These are phyloP conservation scores for Persicaria tinctoria DNA, from an alignment of 148 eudicot species.

Conservation along the genomic window DNA sequence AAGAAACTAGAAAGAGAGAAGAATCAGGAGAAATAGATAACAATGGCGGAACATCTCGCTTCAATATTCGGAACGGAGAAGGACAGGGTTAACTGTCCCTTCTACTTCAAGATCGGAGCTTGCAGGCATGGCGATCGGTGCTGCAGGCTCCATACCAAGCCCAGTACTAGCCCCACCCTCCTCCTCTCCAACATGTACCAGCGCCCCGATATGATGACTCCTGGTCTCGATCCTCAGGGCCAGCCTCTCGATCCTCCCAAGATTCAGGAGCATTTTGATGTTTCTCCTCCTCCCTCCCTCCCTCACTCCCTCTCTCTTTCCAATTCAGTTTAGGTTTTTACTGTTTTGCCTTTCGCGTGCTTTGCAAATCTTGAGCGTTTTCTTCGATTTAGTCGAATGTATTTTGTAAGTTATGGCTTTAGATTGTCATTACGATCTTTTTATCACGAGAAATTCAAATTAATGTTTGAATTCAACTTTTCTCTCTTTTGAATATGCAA, in stretches of 20 bases:
- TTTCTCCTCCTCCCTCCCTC: background rate
- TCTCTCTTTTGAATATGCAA: background rate
- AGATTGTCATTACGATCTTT: background rate
- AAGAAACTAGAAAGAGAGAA: background rate
- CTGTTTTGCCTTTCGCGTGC: background rate
- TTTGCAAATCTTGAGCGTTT: background rate
- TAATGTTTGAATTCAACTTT: background rate
- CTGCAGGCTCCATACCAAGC: slow-evolving; percentile 23
- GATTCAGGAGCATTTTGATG: slow-evolving; percentile 15
- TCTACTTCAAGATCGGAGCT: slow-evolving; percentile 28
- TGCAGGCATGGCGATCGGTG: slow-evolving; percentile 24
- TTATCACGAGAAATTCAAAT: background rate
- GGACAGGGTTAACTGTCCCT: slow-evolving; percentile 27
- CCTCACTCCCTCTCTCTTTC: background rate
- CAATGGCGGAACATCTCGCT: slow-evolving; percentile 24
- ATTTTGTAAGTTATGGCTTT: background rate
- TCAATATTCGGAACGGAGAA: slow-evolving; percentile 26
- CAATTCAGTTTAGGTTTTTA: background rate
- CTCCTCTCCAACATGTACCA: slow-evolving; percentile 12
- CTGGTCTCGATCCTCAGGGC: slow-evolving; percentile 12
- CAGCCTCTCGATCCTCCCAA: slow-evolving; percentile 7
- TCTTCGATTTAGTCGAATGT: background rate
- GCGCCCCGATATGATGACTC: slow-evolving; percentile 9
- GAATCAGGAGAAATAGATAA: background rate
- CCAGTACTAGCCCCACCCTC: slow-evolving; percentile 9